Base-by-base conservation (phyloP, 2,329 filamentous ascomycete species). In the Chaetomium sp. region DNA sequence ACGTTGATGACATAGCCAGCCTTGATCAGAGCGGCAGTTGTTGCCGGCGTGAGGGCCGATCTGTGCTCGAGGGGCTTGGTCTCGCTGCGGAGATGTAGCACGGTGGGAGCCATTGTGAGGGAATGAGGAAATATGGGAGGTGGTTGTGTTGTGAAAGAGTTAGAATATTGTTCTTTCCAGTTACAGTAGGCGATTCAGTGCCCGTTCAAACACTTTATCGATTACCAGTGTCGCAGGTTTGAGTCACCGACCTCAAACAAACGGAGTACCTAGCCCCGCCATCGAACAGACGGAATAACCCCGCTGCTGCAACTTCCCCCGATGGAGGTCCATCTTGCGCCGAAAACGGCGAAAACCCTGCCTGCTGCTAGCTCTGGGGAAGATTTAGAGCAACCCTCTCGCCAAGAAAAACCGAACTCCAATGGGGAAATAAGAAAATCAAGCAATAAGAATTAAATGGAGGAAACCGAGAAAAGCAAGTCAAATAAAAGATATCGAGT, bases 1-100 rank as follows among this genome's bases (percentile, higher is more conserved):
- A 91, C 85, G 57, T 84, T 84, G 70, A 92, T 83, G 27, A 81
- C 81, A 75, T 91, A 92, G 67, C 89, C 89, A 49, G 87, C 88
- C 68, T 90, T 83, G 61, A 91, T 79, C 60, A 92, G 83, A 60
- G 82, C 81, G 77, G 87, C 65, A 69, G 84, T 78, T 5, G 77
- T 78, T 29, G 73, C 71, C 29, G 77, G 77, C 12, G 78, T 84
- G 67, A 83, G 76, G 58, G 81, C 79, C 65, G 83, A 83, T 65
- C 83, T 81, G 73, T 82, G 82, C 77, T 85, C 83, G 65, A 82
- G 79, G 64, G 81, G 81, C 82, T 86, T 87, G 71, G 82, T 83
- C 77, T 87, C 85, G 66, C 85, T 82, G 67, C 85, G 82, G 67
- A 86, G 78, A 74, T 83, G 86, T 70, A 85, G 78, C 65, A 77